Base-by-base conservation (phyloP, 2,329 filamentous ascomycete species). In the Aspergillus sp. region DNA sequence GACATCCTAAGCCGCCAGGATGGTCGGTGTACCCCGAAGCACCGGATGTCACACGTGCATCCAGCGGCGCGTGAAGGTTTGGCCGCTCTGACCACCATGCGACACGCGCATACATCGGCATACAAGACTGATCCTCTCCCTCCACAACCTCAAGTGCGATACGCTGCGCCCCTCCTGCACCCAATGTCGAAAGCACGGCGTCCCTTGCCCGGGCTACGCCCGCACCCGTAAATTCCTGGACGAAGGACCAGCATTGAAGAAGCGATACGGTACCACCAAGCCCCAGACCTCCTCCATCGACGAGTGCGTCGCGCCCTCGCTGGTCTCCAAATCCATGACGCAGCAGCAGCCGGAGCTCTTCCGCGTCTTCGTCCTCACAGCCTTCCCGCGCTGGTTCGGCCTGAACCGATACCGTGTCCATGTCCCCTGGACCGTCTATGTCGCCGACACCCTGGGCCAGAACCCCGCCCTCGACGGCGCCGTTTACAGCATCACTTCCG, bases 11-110 rank as follows among this genome's bases (percentile, higher is more conserved):
- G 2, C 10, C 40, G 10, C 36, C 54, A 57, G 38, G 23, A 71
- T 71, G 68, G 68, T 71, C 34, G 69, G 69, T 19, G 62, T 71
- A 38, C 69, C 68, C 32, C 60, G 68, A 47, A 71, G 68, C 55
- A 70, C 68, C 62, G 68, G 68, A 45, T 72, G 69, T 56, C 58
- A 63, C 42, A 66, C 61, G 34, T 72, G 69, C 55, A 64, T 70
- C 23, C 59, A 66, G 51, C 62, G 68, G 25, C 62, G 68, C 21
- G 66, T 72, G 41, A 69, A 62, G 56, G 63, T 65, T 44, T 13
- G 52, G 44, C 20, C 17, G 25, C 25, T 29, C 23, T 17, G 23
- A 5, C 29, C 10, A 13, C 17, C 3, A 42, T 16, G 40, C n/a
- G 14, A 42, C 11, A 42, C 40, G 34, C 25, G 34, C 34, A n/a